These are phyloP conservation scores for Erythrophleum ivorense DNA, from an alignment of 331 rosid species.

Conservation along the genomic window DNA sequence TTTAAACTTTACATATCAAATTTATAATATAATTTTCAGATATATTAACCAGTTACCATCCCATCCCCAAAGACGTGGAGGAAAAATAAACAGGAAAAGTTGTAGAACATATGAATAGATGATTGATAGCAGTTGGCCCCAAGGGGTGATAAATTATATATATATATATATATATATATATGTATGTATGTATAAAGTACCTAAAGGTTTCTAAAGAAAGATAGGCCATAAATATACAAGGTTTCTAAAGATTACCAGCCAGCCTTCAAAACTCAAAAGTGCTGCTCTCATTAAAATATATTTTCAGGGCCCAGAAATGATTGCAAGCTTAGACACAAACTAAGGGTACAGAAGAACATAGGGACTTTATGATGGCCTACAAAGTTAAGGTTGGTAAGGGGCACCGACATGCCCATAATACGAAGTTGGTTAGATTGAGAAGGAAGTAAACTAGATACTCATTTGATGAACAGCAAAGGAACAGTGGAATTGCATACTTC, in stretches of 20 bases:
- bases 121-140: background rate
- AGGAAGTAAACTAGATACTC: slow-evolving; percentile 35
- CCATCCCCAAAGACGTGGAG: no score
- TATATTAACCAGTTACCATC: no score
- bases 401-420: slow-evolving; percentile 51
- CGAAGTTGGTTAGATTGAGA: slow-evolving; percentile 21
- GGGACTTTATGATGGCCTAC: slow-evolving; percentile 48
- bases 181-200: no score
- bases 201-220: background rate
- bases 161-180: no score
- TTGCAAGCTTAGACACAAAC: slow-evolving; percentile 23
- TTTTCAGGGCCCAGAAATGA: slow-evolving; percentile 32
- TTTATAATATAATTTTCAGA: no score
- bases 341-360: background rate
- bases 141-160: background rate
- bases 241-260: background rate
- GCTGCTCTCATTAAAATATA: background rate
- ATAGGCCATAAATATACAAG: background rate
- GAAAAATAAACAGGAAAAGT: no score
- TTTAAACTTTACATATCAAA: no score
- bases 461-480: slow-evolving; percentile 32
- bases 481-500: slow-evolving; percentile 58
- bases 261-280: background rate
- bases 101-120: background rate
- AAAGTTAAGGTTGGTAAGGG: slow-evolving; percentile 20